These are phyloP conservation scores for Naumovozyma castellii DNA, from an alignment of 805 yeast species.

Conservation along the genomic window DNA sequence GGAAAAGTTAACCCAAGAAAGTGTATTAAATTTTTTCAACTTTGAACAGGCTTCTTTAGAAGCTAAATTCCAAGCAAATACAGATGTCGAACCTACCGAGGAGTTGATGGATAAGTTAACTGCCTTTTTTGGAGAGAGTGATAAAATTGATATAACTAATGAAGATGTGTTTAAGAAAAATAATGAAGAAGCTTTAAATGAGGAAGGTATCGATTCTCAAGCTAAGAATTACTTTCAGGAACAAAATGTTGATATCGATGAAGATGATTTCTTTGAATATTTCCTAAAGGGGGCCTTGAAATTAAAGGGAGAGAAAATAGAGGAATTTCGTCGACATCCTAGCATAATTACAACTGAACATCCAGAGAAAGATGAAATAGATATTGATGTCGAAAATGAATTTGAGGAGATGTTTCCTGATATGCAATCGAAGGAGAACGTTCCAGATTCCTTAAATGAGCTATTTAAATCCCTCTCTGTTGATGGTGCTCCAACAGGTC, in stretches of 20 bases:
- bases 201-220: conserved; percentile 19
- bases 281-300: conserved; percentile 47
- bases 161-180: not conserved
- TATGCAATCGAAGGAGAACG: not conserved
- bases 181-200: conserved; percentile 28
- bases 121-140: conserved; percentile 5
- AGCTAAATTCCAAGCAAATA: not conserved
- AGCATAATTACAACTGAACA: too few species aligned
- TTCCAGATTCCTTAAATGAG: conserved; percentile 5
- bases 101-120: conserved; percentile 8
- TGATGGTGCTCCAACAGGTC: conserved; percentile 9
- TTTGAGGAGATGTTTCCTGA: conserved; percentile 3
- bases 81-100: conserved; percentile 7
- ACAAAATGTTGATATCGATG: conserved; percentile 41
- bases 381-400: conserved; percentile 6
- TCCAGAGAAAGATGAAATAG: conserved; percentile 8
- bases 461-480: conserved; percentile 8
- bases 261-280: conserved; percentile 62
- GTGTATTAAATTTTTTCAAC: not conserved
- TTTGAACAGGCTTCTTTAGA: not conserved
- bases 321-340: conserved; percentile 22
- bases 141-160: not conserved
- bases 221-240: conserved; percentile 24
- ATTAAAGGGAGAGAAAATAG: conserved; percentile 38
- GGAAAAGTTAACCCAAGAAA: not conserved